A percentile compares a stretch with the other conserved stretches of the same genome.
These are phyloP conservation scores for Tieghemiomyces parasiticus DNA, from an alignment of 192 early-diverging fungal species.

Conservation along the genomic window DNA sequence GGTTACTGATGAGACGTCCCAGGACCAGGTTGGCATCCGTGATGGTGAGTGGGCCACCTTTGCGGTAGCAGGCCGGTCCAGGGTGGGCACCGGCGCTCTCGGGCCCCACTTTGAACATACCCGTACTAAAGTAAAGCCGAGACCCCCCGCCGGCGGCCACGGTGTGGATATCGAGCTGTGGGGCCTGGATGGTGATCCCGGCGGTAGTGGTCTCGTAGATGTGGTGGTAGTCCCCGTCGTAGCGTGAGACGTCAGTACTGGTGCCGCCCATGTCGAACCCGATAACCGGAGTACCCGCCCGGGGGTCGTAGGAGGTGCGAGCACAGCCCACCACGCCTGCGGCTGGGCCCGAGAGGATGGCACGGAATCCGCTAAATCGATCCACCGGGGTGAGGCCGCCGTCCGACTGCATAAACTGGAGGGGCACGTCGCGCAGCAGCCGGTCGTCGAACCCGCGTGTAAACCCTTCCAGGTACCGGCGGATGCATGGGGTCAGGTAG, in stretches of 20 bases:
- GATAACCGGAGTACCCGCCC: constrained; percentile 43
- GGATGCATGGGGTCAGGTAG: constrained; percentile 88
- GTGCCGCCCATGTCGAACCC: constrained; percentile 97
- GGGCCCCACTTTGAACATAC: constrained; percentile 86
- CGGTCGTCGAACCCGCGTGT: constrained; percentile 69
- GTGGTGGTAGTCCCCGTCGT: constrained; percentile 75
- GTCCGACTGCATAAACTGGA: constrained; percentile 98
- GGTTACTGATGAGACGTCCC: constrained; percentile 65
- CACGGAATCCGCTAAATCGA: constrained; percentile 71
- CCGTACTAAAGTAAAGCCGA: constrained; percentile 79
- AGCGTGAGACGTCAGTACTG: constrained; percentile 86
- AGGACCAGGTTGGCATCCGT: constrained; percentile 91
- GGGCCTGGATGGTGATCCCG: constrained; percentile 85
- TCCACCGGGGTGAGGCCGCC: constrained; percentile 82
- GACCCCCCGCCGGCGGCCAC: constrained; percentile 96
- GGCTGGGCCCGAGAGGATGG: constrained; percentile 90
- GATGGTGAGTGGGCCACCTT: constrained; percentile 81
- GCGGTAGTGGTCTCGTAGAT: constrained; percentile 90
- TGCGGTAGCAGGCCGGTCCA: constrained; percentile 90
- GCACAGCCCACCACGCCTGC: constrained; percentile 88
- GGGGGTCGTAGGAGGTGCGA: constrained; percentile 26
- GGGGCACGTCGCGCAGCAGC: constrained; percentile 28
- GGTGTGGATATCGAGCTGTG: constrained; percentile 91
- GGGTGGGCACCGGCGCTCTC: constrained; percentile 88
- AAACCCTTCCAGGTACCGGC: constrained; percentile 74